These are phyloP conservation scores for Teratosphaeria epicoccoides DNA, from an alignment of 2,329 filamentous ascomycete genomes.

Conservation along the genomic window DNA sequence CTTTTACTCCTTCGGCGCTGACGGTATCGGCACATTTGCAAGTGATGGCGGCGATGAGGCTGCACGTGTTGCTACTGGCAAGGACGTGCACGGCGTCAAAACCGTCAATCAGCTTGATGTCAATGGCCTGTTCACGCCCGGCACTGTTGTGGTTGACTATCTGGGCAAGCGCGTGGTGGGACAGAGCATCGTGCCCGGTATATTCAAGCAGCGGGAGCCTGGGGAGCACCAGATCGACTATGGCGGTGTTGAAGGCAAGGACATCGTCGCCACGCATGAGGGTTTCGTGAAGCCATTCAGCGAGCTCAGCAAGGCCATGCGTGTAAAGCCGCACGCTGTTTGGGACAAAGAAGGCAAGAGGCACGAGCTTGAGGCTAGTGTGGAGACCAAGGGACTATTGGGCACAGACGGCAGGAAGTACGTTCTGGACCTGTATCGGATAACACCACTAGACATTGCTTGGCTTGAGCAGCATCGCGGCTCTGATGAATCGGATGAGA, in stretches of 20 bases:
- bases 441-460: constrained; percentile 79
- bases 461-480: constrained; percentile 73
- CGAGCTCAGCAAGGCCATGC: constrained; percentile 80
- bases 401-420: constrained; percentile 96
- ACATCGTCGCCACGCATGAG: constrained; percentile 83
- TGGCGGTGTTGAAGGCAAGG: constrained; percentile 93
- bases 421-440: constrained; percentile 89
- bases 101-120: constrained; percentile 97
- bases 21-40: constrained; percentile 93
- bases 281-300: constrained; percentile 75
- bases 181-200: constrained; percentile 95
- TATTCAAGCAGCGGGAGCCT: constrained; percentile 96
- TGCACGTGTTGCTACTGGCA: constrained; percentile 87
- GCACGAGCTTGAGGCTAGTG: constrained; percentile 86
- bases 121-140: constrained; percentile 83
- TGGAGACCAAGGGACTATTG: constrained; percentile 95
- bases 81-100: constrained; percentile 89
- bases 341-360: constrained; percentile 94
- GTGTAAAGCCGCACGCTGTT: constrained; percentile 87
- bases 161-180: constrained; percentile 93
- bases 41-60: constrained; percentile 95
- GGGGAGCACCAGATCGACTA: constrained; percentile 99
- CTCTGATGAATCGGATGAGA: constrained; percentile 40
- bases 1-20: constrained; percentile 96
- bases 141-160: constrained; percentile 93